Base-by-base conservation (phyloP, 805 yeast species). In the Metschnikowia proteae region DNA sequence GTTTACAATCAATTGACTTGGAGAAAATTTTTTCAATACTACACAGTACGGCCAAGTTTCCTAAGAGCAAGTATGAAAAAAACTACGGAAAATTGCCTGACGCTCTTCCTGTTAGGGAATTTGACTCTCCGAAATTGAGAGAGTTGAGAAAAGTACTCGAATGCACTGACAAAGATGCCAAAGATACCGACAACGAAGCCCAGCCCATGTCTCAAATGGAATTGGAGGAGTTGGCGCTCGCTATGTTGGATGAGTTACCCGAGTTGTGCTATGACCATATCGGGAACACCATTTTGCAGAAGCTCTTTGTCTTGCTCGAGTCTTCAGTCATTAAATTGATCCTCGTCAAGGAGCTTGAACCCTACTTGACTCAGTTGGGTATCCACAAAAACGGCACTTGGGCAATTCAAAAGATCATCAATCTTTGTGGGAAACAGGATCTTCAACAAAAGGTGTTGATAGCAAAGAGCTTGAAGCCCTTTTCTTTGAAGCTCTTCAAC, bases 371-470 rank as follows among this genome's bases (percentile, higher is more conserved):
- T 1, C 95, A 89, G 58, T 85, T 92, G 75, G 94, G 97, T 58
- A 84, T 89, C 48, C 99, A 94, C 70, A 94, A 94, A 62, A 94
- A 94, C 65, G 99, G 99, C 53, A 94, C 99, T 4, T 94, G 99
- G 99, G 98, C 97, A 1, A 96, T 96, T 25, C 99, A 94, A 67
- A 94, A 92, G 67, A 84, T 94, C 66, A 90, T 94, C 57, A 86
- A 83, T 55, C 53, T 82, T 81, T 42, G 45, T 17, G 43, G 82
- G 76, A 38, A 76, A 80, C 43, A 83, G 59, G 66, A 64, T 28
- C 57, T 49, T 36, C 73, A 67, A 52, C 75, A 70, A 46, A 84
- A 81, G 64, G 69, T 75, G 57, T 63, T 86, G 43, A 86, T 94
- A 38, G 82, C 84, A 6, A 72, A 79, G 26, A 80, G 89, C 36